These are phyloP conservation scores for Didymella pomorum DNA, from an alignment of 2,329 filamentous ascomycete species.

Conservation along the genomic window DNA sequence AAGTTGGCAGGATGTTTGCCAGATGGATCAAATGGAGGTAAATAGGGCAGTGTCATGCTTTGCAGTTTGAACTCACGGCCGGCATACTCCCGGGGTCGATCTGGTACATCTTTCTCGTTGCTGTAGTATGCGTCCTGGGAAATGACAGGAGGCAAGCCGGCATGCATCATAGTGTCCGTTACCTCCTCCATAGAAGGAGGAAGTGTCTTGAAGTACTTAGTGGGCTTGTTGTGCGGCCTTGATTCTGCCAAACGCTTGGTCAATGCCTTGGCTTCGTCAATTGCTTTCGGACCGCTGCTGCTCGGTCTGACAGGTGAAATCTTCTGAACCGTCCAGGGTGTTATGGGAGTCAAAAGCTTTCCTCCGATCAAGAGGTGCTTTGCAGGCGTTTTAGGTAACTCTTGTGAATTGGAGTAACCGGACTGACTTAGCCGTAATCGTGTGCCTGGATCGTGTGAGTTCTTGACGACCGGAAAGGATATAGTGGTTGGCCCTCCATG, in stretches of 20 bases:
- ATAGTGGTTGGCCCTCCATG: slow-evolving; percentile 57
- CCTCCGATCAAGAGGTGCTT: slow-evolving; percentile 29
- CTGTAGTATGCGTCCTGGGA: slow-evolving; percentile 90
- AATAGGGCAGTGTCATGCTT: slow-evolving; percentile 77
- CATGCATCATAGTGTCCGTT: slow-evolving; percentile 63
- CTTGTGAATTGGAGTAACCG: slow-evolving; percentile 59
- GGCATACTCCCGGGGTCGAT: slow-evolving; percentile 80
- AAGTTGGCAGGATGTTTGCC: slow-evolving; percentile 65
- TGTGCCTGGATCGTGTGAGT: slow-evolving; percentile 71
- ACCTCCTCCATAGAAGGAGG: slow-evolving; percentile 60
- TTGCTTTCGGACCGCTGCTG: slow-evolving; percentile 27
- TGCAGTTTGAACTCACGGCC: slow-evolving; percentile 83
- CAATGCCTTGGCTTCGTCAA: slow-evolving; percentile 31
- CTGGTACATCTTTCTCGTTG: slow-evolving; percentile 81
- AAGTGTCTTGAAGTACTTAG: slow-evolving; percentile 47
- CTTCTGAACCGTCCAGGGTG: slow-evolving; percentile 47
- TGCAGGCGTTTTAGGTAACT: slow-evolving; percentile 40
- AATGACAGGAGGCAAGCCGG: slow-evolving; percentile 70
- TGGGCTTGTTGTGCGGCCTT: slow-evolving; percentile 28
- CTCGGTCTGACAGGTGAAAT: slow-evolving; percentile 28
- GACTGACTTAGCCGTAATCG: slow-evolving; percentile 72
- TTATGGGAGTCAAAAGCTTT: slow-evolving; percentile 34
- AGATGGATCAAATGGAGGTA: slow-evolving; percentile 77
- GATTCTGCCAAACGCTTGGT: slow-evolving; percentile 26
- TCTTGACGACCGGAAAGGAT: slow-evolving; percentile 79